phyloP scores from a whole-genome alignment of 345 rosid genomes.

The Conringia planisiliqua region DNA sequence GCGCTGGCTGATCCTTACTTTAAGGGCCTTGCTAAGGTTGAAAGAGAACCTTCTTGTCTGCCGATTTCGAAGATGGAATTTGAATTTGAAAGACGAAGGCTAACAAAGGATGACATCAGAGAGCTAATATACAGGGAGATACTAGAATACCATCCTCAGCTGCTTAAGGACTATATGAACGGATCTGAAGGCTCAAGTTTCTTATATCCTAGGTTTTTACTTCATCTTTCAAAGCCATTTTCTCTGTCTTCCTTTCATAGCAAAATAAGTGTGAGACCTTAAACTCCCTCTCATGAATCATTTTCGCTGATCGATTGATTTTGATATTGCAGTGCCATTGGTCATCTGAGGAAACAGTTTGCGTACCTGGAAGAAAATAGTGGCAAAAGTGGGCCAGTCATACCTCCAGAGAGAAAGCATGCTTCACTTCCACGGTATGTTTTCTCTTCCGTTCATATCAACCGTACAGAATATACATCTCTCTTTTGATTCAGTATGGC shows the following conservation, averaged over 20 bases:
- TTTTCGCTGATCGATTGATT: neutral
- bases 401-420: conserved; percentile 89
- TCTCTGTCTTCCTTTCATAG: neutral
- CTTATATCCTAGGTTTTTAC: conserved; percentile 83
- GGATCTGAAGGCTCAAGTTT: conserved; percentile 84
- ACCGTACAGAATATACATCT: neutral
- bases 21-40: conserved; percentile 81
- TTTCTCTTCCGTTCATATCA: conserved; percentile 3
- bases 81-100: conserved; percentile 91
- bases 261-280: neutral
- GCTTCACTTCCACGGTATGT: conserved; percentile 48
- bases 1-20: conserved; percentile 97
- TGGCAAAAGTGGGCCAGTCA: conserved; percentile 79
- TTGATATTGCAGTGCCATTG: conserved; percentile 68
- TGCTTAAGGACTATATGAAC: conserved; percentile 79
- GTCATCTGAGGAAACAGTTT: conserved; percentile 91
- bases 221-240: neutral
- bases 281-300: neutral
- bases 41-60: conserved; percentile 92
- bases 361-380: conserved; percentile 87
- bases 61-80: conserved; percentile 89
- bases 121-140: conserved; percentile 86
- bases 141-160: conserved; percentile 93
- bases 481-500: neutral
- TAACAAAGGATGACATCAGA: conserved; percentile 84